phyloP scores from a whole-genome alignment of 441 rosid species.

The Monsonia emarginata region DNA sequence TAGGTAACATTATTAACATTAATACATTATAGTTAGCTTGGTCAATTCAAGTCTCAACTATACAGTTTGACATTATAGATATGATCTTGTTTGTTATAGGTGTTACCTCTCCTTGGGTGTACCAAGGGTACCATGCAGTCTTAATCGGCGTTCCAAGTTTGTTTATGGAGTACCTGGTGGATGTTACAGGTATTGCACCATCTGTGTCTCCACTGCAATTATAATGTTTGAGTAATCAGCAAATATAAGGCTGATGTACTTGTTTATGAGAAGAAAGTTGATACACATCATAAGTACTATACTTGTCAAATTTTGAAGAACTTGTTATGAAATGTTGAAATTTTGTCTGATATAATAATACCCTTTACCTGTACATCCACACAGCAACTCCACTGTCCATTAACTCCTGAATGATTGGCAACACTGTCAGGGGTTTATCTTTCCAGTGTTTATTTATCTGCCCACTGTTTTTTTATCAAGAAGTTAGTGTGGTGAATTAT shows the following conservation, averaged over 20 bases:
- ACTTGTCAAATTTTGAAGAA: no score
- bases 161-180: slow-evolving; percentile 22
- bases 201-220: slow-evolving; percentile 27
- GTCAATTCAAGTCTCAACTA: background rate
- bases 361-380: slow-evolving; percentile 27
- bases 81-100: background rate
- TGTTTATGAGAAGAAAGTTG: no score
- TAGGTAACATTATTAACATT: background rate
- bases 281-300: no score
- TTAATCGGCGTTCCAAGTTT: slow-evolving; percentile 18
- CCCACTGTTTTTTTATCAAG: slow-evolving; percentile 14
- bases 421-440: slow-evolving; percentile 18
- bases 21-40: background rate
- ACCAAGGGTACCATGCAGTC: slow-evolving; percentile 29
- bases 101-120: slow-evolving; percentile 24
- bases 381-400: slow-evolving; percentile 18
- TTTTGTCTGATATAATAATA: no score
- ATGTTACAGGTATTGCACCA: slow-evolving; percentile 24
- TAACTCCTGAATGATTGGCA: slow-evolving; percentile 24
- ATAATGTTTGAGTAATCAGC: background rate
- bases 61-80: background rate
- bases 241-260: no score
- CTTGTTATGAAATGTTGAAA: background rate
- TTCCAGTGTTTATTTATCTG: slow-evolving; percentile 19
- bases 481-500: background rate